Conservation (phyloP, 495 filamentous ascomycete genomes). For the Bryoglossum gracile region DNA sequence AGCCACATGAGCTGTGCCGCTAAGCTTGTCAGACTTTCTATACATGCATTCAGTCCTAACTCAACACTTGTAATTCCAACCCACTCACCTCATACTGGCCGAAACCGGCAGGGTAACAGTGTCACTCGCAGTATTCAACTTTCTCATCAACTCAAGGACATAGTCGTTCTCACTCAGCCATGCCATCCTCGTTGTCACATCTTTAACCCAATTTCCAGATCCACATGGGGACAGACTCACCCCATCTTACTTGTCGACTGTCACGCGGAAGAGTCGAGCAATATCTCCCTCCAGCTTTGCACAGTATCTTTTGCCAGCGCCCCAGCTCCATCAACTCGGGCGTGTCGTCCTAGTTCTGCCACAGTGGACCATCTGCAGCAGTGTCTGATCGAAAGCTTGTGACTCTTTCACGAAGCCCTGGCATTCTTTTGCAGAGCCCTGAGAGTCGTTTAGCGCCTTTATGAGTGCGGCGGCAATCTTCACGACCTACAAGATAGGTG, state of each 20-base stretch:
- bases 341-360: conserved; percentile 9
- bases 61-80: neutral
- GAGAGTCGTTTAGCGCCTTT: too few species aligned
- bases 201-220: conserved; percentile 9
- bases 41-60: neutral
- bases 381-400: conserved; percentile 1
- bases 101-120: conserved; percentile 4
- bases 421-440: neutral
- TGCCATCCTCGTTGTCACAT: neutral
- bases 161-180: conserved; percentile 14
- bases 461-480: too few species aligned
- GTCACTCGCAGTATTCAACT: neutral
- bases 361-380: conserved; percentile 6
- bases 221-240: neutral
- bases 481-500: too few species aligned
- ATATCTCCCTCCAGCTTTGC: neutral
- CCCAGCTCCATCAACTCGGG: conserved; percentile 2
- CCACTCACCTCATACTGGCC: neutral
- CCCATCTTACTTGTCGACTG: conserved; percentile 10
- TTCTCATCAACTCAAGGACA: conserved; percentile 12
- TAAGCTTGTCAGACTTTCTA: conserved; percentile 11
- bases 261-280: conserved; percentile 5
- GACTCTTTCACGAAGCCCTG: neutral
- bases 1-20: neutral
- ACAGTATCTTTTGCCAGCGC: neutral